Conservation (phyloP, 2,329 filamentous ascomycete genomes). For the Colletotrichum sublineola region DNA sequence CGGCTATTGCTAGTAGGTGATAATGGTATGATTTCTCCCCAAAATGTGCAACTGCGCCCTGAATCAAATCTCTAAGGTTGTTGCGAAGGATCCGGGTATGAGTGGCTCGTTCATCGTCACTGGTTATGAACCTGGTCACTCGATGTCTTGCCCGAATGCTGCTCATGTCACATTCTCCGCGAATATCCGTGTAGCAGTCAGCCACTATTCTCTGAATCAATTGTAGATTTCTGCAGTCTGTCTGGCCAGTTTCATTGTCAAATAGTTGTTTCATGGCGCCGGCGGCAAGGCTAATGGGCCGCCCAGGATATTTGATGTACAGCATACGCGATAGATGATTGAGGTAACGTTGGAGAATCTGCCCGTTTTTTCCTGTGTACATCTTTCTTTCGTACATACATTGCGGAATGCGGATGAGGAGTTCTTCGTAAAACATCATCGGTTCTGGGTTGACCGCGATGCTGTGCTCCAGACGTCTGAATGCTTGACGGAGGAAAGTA, state of each 20-base stretch:
- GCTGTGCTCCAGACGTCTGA: background rate
- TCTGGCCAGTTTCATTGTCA: background rate
- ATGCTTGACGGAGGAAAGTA: background rate
- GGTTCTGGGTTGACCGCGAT: background rate
- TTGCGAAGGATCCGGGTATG: fast-evolving
- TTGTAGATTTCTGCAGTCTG: too few relatives aligned
- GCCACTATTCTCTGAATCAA: background rate
- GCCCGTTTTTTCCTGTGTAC: too few relatives aligned
- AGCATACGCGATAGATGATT: background rate
- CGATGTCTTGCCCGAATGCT: fast-evolving
- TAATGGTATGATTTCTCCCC: background rate
- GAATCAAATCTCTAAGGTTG: background rate
- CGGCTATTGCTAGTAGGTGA: fast-evolving
- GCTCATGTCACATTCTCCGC: background rate
- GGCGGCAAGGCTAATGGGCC: background rate
- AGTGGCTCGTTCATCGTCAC: background rate
- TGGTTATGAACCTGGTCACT: fast-evolving
- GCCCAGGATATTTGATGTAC: too few relatives aligned
- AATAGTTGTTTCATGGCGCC: background rate
- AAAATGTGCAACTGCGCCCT: too few relatives aligned
- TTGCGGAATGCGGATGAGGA: background rate
- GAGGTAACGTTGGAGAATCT: background rate
- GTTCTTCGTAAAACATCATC: fast-evolving
- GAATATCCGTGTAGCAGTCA: background rate
- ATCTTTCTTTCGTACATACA: background rate